phyloP scores from a whole-genome alignment of 805 yeast species.

The Yarrowia sp. region DNA sequence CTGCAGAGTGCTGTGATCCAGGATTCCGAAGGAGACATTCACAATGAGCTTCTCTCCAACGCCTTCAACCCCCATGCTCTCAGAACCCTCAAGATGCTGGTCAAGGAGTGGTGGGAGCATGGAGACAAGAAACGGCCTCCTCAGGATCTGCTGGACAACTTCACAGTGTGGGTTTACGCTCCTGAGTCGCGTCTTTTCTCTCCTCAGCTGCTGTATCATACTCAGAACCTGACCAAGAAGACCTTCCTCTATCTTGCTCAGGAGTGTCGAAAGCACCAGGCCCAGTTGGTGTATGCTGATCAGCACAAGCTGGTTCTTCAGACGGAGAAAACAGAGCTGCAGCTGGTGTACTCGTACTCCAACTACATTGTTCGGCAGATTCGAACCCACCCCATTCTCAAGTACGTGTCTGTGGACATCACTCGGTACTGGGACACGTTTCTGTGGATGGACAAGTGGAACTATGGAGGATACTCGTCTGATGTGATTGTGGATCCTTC shows the following conservation, averaged over 20 bases:
- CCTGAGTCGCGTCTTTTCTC: conserved; percentile 73
- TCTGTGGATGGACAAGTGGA: conserved; percentile 91
- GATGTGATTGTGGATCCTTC: conserved; percentile 31
- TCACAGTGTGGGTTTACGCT: conserved; percentile 83
- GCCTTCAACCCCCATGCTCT: conserved; percentile 78
- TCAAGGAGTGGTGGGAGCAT: conserved; percentile 91
- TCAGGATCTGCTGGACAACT: conserved; percentile 75
- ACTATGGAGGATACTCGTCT: conserved; percentile 68
- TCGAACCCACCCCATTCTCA: conserved; percentile 76
- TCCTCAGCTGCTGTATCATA: conserved; percentile 76
- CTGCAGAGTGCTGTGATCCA: conserved; percentile 79
- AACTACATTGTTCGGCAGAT: conserved; percentile 76
- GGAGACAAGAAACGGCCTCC: conserved; percentile 71
- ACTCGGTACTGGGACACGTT: conserved; percentile 87
- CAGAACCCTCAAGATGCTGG: conserved; percentile 64
- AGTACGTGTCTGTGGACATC: conserved; percentile 72
- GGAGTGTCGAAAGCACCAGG: conserved; percentile 77
- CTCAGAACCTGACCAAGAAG: conserved; percentile 80
- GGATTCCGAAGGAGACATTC: conserved; percentile 66
- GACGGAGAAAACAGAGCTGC: conserved; percentile 75
- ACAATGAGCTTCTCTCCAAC: conserved; percentile 64
- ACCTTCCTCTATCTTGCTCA: conserved; percentile 75
- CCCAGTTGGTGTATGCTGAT: conserved; percentile 74
- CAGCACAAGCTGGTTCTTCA: conserved; percentile 68
- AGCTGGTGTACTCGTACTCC: conserved; percentile 86